These are phyloP conservation scores for Dysphania ambrosioides DNA, from an alignment of 148 eudicot genomes.

Conservation along the genomic window DNA sequence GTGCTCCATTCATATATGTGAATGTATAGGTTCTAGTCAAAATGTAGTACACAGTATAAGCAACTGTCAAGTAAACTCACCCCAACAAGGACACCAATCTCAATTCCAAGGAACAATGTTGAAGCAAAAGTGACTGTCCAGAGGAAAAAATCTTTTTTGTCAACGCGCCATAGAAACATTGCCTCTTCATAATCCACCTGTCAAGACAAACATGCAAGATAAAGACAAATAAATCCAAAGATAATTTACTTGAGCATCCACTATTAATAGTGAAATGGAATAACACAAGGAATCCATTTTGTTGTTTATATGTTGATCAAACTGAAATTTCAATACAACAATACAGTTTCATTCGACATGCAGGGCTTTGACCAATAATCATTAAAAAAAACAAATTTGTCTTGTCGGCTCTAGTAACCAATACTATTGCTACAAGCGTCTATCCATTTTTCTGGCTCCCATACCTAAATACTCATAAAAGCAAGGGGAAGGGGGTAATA, in stretches of 20 bases:
- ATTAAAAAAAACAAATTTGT: background rate
- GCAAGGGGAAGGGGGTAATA: background rate
- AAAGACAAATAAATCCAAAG: background rate
- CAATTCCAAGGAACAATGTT: constrained; percentile 88
- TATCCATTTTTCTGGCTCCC: background rate
- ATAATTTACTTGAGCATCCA: background rate
- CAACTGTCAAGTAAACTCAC: constrained; percentile 40
- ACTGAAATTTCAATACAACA: background rate
- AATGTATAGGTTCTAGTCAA: background rate
- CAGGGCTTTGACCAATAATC: background rate
- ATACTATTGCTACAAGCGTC: background rate
- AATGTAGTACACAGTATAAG: background rate
- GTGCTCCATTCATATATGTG: background rate
- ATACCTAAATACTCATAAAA: background rate
- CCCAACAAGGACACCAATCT: constrained; percentile 95
- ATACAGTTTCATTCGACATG: background rate
- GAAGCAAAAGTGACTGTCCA: constrained; percentile 67
- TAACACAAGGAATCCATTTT: background rate
- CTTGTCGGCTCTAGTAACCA: background rate
- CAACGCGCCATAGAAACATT: constrained; percentile 78
- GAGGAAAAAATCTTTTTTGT: constrained; percentile 87
- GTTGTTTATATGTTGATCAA: background rate
- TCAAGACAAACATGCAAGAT: constrained; percentile 17
- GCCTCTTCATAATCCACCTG: constrained; percentile 98
- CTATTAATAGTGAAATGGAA: background rate